Percentiles rank a stretch among this genome's conserved stretches.
Conservation (phyloP, 2,329 filamentous ascomycete genomes). For the Fusarium phyllophilum region DNA sequence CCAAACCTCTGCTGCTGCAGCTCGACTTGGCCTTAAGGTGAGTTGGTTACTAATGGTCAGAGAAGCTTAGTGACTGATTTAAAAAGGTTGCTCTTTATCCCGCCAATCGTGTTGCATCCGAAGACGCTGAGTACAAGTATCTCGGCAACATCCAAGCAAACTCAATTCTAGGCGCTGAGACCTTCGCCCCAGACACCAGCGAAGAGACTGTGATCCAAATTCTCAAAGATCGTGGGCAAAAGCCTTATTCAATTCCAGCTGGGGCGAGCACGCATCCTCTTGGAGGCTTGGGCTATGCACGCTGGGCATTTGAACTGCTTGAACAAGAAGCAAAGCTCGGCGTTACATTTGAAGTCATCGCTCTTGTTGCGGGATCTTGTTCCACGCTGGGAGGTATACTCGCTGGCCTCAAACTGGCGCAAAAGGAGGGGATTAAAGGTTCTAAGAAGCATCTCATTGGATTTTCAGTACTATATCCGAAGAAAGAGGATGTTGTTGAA, state of each 20-base stretch:
- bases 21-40: slow-evolving; percentile 23
- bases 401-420: slow-evolving; percentile 22
- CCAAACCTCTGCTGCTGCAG: slow-evolving; percentile 27
- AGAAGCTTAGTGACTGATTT: background rate
- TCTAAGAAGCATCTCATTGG: slow-evolving; percentile 15
- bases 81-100: slow-evolving; percentile 24
- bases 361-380: slow-evolving; percentile 21
- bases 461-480: slow-evolving; percentile 5
- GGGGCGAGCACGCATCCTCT: slow-evolving; percentile 23
- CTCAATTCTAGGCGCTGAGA: slow-evolving; percentile 19
- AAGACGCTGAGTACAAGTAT: slow-evolving; percentile 16
- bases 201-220: background rate
- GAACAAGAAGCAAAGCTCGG: slow-evolving; percentile 16
- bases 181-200: slow-evolving; percentile 9
- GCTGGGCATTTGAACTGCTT: slow-evolving; percentile 26
- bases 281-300: slow-evolving; percentile 23
- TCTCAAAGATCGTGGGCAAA: slow-evolving; percentile 7
- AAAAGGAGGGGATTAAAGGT: background rate
- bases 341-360: slow-evolving; percentile 11
- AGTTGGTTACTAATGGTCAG: fast-evolving
- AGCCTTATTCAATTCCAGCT: slow-evolving; percentile 17
- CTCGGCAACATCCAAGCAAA: slow-evolving; percentile 26
- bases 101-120: background rate
- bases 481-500: background rate
- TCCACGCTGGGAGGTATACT: slow-evolving; percentile 21